These are phyloP conservation scores for Colletotrichum theobromicola DNA, from an alignment of 2,329 filamentous ascomycete genomes.

Conservation along the genomic window DNA sequence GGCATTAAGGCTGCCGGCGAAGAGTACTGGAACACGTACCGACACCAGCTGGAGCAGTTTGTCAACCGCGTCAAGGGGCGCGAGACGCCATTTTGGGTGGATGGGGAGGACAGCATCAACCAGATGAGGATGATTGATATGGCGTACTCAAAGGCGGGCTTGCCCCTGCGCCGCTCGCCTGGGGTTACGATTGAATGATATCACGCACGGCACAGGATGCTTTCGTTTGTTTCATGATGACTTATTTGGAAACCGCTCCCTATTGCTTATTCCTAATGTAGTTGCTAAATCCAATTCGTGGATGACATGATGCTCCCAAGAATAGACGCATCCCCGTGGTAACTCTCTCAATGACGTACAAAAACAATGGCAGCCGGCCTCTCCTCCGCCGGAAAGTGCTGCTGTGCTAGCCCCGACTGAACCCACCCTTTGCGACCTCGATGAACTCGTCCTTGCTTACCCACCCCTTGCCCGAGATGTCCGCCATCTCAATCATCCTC, in stretches of 20 bases:
- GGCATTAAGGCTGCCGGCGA: slow-evolving; percentile 34
- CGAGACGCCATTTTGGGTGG: slow-evolving; percentile 43
- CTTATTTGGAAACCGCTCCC: neutral
- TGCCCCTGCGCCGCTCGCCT: slow-evolving; percentile 22
- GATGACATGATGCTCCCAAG: neutral
- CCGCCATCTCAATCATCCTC: slow-evolving; percentile 98
- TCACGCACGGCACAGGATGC: neutral
- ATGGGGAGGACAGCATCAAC: slow-evolving; percentile 44
- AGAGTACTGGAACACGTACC: slow-evolving; percentile 48
- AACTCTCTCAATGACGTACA: neutral
- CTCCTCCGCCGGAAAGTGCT: neutral
- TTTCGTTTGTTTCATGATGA: neutral
- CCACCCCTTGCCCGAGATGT: slow-evolving; percentile 89
- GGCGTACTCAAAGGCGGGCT: slow-evolving; percentile 44
- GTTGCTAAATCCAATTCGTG: neutral
- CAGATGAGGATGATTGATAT: slow-evolving; percentile 53
- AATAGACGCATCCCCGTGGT: neutral
- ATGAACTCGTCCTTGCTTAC: slow-evolving; percentile 74
- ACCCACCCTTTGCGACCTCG: slow-evolving; percentile 47
- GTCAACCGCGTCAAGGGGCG: slow-evolving; percentile 48
- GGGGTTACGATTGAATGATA: neutral
- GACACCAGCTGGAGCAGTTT: slow-evolving; percentile 54
- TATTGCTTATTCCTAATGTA: neutral
- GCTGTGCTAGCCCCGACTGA: slow-evolving; percentile 3
- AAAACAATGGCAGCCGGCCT: neutral